These are phyloP conservation scores for Penicillium sumatraense DNA, from an alignment of 2,329 filamentous ascomycete genomes.

Conservation along the genomic window DNA sequence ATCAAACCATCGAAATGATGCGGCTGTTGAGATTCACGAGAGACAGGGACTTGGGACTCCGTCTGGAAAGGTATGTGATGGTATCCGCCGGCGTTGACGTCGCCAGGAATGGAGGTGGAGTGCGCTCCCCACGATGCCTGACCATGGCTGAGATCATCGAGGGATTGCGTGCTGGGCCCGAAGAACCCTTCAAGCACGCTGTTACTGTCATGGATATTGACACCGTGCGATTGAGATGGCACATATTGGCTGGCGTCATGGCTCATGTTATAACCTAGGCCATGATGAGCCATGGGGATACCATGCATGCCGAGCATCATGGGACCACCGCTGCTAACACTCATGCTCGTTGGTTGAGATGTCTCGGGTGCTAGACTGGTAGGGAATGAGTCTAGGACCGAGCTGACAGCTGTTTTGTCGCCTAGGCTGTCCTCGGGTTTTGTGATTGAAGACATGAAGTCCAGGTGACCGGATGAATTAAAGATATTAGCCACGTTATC, in stretches of 20 bases:
- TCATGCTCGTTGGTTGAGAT: conserved; percentile 35
- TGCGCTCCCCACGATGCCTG: conserved; percentile 37
- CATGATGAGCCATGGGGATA: conserved; percentile 37
- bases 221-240: conserved; percentile 34
- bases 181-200: conserved; percentile 40
- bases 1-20: conserved; percentile 39
- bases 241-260: conserved; percentile 40
- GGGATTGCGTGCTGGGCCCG: conserved; percentile 33
- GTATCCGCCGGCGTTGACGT: conserved; percentile 37
- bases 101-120: conserved; percentile 33
- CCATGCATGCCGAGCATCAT: conserved; percentile 43
- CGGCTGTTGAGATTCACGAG: conserved; percentile 38
- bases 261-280: conserved; percentile 36
- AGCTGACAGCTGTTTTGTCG: conserved; percentile 41
- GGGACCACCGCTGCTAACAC: conserved; percentile 32
- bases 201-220: conserved; percentile 37
- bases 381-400: conserved; percentile 41
- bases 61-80: conserved; percentile 38
- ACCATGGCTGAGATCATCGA: conserved; percentile 41
- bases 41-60: conserved; percentile 35
- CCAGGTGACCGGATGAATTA: conserved; percentile 35
- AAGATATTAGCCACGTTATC: conserved; percentile 42
- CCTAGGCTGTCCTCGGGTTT: conserved; percentile 39
- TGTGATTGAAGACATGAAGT: conserved; percentile 40
- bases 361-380: conserved; percentile 36